Base-by-base conservation (phyloP, 306 rosid species). In the Prunus fruticosa region DNA sequence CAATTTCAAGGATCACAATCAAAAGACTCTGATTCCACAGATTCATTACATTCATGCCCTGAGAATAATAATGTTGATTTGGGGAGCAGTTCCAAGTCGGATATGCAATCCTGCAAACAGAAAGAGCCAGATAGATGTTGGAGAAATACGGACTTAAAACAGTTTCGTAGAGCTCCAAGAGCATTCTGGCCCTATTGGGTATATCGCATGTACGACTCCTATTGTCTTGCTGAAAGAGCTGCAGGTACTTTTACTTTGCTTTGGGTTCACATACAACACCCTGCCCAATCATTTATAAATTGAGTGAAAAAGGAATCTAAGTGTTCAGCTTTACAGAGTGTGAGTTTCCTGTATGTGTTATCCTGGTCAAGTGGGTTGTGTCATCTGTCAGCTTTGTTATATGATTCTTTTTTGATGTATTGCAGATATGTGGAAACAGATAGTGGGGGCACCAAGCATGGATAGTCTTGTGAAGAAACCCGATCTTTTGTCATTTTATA, bases 381-480 rank as follows among this genome's bases (percentile, higher is more conserved):
- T 52, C 28, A 60, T 53, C 8, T 4, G 4, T 50, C 13, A 28
- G 20, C 16, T 56, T 1, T 56, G 8, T 2, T 71, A 19, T 38
- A 25, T 67, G 3, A 14, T 19, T 66, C 28, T 64, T 57, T 16
- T 22, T 61, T 51, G 52, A 76, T 71, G 53, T 47, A 73, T 61
- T 86, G 81, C 86, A 96, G 99, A 91, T 81, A 83, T 90, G 98
- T 96, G 99, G 99, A 92, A 88, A 83, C 89, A 83, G 74, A 85
- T 96, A 67, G 83, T 96, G 52, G 98, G 96, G 71, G 72, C 80
- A 54, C 96, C 97, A 41, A 89, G 81, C 83, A 84, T 90, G 97
- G 98, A 96, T 82, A 81, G 79, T 79, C 87, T 92, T 67, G 66
- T 92, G 77, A 82, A 91, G 87, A 96, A 85, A 84, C 99, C 99